Evolutionary conservation across 1,139 yeast species (phyloP), one percentile per base, ranked within the genome.

Genomic region (Nakaseomyces kungkrabaensis): DNA sequence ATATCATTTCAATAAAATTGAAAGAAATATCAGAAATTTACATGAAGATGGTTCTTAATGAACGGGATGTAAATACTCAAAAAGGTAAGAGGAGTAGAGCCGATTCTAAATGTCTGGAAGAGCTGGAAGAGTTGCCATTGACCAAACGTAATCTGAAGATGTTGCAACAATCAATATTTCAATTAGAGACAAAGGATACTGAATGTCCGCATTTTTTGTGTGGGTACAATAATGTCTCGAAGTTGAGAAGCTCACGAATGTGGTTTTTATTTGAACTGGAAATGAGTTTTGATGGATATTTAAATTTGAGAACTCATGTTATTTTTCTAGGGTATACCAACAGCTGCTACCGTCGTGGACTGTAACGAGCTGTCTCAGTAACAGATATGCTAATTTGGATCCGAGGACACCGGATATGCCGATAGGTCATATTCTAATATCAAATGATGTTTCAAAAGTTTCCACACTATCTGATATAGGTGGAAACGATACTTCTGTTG

Each of bases 241-340:
- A 45, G 10, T 31, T 54, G 8, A 46, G 47, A 10, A 45, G 47
- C 27, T 51, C 58, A 8, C 53, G 65, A 25, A 37, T 52, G 17
- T 61, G 65, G 65, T 59, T 65, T 40, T 51, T 65, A 8, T 65
- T 65, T 45, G 68, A 65, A 31, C 44, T 65, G 22, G 68, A 65
- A 48, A 55, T 63, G 59, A 50, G 57, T 5, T 50, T 45, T 5
- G 55, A 56, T 42, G 57, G 56, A 9, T 38, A 34, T 7, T 50
- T 53, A 11, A 63, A 62, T 48, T 49, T 63, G 22, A 57, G 68
- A 48, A 57, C 48, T 46, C 47, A 4, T 62, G 66, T 43, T 65
- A 63, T 47, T 52, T 54, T 40, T 44, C 53, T 7, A 51, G 56
- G 29, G 60, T 63, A 5, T 65, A 65, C 46, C 48, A 51, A n/a